Base-by-base conservation (phyloP, 2,329 filamentous ascomycete species). In the Chrysoporthe cubensis region DNA sequence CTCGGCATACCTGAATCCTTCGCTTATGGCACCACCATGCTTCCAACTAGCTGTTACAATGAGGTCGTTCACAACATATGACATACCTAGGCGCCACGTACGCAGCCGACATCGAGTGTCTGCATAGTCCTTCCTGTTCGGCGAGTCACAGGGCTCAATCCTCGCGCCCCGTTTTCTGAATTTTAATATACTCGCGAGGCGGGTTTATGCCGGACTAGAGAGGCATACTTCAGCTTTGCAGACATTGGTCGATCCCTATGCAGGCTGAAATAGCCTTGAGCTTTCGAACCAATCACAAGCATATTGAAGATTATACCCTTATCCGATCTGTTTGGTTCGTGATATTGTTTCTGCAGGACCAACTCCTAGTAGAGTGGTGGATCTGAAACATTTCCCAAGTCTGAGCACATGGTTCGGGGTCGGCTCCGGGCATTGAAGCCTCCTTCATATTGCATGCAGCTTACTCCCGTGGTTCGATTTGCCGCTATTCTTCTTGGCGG, bases 241-340 rank as follows among this genome's bases (percentile, higher is more conserved):
- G 40, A 3, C 9, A 44, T 62, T 57, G 59, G 59, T 50, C 14
- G 14, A 37, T n/a, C 3, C 13, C 5, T 50, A 11, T 40, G 14
- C 43, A 50, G 3, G 44, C 18, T 11, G 32, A 34, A 48, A 48
- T 34, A 62, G 59, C 59, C 59, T 43, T 34, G 21, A 37, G n/a
- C 13, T 42, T 34, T 18, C 1, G 4, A n/a, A 43, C 59, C 59
- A 50, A 62, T 62, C 21, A 11, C 44, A 16, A 62, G 6, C 43
- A 37, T 48, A 50, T 50, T 62, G 32, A 14, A 21, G 37, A 37
- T 21, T 32, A 46, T 34, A 11, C 16, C 42, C 21, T 16, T 34
- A 32, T 48, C 44, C 1, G 4, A 50, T 48, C n/a, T 26, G 26
- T n/a, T 62, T 62, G 59, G 59, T 62, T 62, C 59, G 21, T 37